Conservation (phyloP, 177 flowering plant genomes). For the Vitis hybrid region DNA sequence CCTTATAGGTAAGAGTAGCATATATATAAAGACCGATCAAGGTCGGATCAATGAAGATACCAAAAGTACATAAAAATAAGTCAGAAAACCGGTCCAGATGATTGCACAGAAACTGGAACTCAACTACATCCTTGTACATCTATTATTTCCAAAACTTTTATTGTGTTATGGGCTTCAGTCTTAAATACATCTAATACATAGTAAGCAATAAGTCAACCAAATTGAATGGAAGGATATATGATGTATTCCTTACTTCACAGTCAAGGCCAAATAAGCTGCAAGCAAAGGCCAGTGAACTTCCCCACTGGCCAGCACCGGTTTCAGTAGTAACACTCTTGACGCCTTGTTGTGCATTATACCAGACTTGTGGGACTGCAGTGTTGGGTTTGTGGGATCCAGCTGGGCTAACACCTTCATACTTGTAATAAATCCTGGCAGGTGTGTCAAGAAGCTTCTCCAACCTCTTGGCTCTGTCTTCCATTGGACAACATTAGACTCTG, state of each 20-base stretch:
- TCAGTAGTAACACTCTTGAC: conserved; percentile 88
- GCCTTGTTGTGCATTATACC: conserved; percentile 85
- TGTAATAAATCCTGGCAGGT: conserved; percentile 93
- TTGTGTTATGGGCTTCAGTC: too few relatives aligned
- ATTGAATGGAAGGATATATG: not conserved
- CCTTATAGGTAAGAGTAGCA: not conserved
- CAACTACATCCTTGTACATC: too few relatives aligned
- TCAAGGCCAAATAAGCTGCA: conserved; percentile 69
- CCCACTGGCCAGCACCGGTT: conserved; percentile 99
- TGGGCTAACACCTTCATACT: conserved; percentile 96
- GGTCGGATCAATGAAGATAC: too few relatives aligned
- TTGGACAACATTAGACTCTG: conserved; percentile 5
- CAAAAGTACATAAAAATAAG: too few relatives aligned
- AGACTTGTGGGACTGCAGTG: conserved; percentile 90
- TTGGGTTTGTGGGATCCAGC: conserved; percentile 98
- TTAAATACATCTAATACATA: too few relatives aligned
- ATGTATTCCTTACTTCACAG: conserved; percentile 62
- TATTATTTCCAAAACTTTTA: too few relatives aligned
- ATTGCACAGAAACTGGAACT: too few relatives aligned
- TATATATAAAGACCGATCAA: too few relatives aligned
- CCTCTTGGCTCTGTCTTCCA: conserved; percentile 78
- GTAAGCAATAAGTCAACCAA: too few relatives aligned
- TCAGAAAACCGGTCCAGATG: too few relatives aligned
- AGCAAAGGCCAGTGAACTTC: conserved; percentile 87
- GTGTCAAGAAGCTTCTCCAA: conserved; percentile 89